Evolutionary conservation across 352 stramenopile genomes (phyloP), one percentile per base, ranked within the genome.

Genomic region (Phytophthora macrochlamydospora): DNA sequence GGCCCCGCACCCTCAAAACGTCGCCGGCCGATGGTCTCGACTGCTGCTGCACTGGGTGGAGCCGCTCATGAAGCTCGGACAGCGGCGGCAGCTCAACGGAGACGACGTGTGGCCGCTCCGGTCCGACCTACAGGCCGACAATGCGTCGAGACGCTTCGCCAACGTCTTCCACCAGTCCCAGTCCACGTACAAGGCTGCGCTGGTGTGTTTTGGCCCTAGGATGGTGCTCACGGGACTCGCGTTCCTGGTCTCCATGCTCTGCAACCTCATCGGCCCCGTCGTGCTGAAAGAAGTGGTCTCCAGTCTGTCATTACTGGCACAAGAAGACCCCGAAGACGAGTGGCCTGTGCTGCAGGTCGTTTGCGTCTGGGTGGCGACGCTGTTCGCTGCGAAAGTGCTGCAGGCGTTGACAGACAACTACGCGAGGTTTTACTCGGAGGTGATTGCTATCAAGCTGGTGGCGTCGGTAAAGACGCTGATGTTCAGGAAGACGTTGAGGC

Each of bases 401-500:
- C 76, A 90, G 53, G 79, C 81, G 24, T 48, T 92, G 9, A 53
- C 77, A 13, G 78, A 89, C 43, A 82, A 70, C 30, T 81, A 81
- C 56, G 78, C 68, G 4, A 79, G 74, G 14, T 83, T 86, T 32
- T 67, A 67, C 12, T 83, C 71, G 14, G 76, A 90, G 49, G 54
- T 78, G 0, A 77, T 90, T 38, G 78, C 79, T 29, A 80, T 90
- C 62, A 67, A 89, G 56, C 78, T 90, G 37, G 70, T 79, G 5
- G 78, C 57, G 11, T 67, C 65, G 2, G 50, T 92, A 51, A 87
- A 90, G 70, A 71, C 68, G 14, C 37, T 87, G 30, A 51, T 92
- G 24, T 90, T 84, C 69, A 58, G 55, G 33, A 90, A 90, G 62
- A 81, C 76, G 12, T 44, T 90, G 38, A 69, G 65, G 0, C 53